Base-by-base conservation (phyloP, 164 flowering plant genomes). In the Stephania cephalantha region DNA sequence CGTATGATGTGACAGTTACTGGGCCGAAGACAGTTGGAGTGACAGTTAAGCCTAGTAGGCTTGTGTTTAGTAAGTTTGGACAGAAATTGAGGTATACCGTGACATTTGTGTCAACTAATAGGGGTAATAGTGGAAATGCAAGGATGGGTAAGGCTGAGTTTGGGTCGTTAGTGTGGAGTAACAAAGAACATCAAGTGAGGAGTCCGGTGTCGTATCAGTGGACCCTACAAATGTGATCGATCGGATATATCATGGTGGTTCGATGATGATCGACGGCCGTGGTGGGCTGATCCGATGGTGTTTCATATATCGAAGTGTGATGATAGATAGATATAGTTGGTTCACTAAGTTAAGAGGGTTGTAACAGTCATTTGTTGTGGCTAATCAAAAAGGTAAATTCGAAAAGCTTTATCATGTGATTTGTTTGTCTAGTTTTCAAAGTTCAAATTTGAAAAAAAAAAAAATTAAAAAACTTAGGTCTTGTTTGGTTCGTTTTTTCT, bases 201-300 rank as follows among this genome's bases (percentile, higher is more conserved):
- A 94, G 97, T 80, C 97, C 94, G 1, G 84, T 94, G 71, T 83
- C 97, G 1, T 90, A 82, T 75, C 68, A 86, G 1, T 94, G 98
- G 98, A 78, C 84, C 73, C 76, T 35, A 35, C 42, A 69, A 53
- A 88, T 3, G 75, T 68, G 71, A 68, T 12, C 42, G 5, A 35
- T 35, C 48, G 13, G 64, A 18, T 61, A 15, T 35, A 7, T 50
- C 25, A 8, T n/a, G 9, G 72, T 71, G 46, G 46, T 6, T 11
- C 45, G 46, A 68, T 5, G 48, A 35, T 35, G 70, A 67, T 67
- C 70, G 4, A 17, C 42, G 42, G 42, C 42, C 12, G 10, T 25
- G 42, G 42, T 68, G 48, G 46, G 44, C 20, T 35, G 71, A 30
- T 67, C 55, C 12, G 55, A 15, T 50, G 55, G 15, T 50, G 15